Base-by-base conservation (phyloP, 805 yeast genomes). In the Sugiyamaella boreocaroliniensis region DNA sequence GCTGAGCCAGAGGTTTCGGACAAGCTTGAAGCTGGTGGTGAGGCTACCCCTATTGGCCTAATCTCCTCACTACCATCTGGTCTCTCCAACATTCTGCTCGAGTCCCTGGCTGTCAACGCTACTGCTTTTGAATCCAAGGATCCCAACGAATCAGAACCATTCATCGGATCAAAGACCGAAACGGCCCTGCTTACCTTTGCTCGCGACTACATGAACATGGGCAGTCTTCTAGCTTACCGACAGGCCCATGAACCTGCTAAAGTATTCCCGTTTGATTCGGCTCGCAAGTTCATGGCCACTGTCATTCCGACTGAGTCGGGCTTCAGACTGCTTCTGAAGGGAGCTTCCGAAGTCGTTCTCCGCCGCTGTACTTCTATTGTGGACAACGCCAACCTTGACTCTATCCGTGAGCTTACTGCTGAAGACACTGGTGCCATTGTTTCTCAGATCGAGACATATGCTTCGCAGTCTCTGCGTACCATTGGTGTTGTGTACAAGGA, bases 161-260 rank as follows among this genome's bases (percentile, higher is more conserved):
- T 78, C 62, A 73, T 89, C 47, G 99, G 99, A 6, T 87, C 95
- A 53, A 93, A 93, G 68, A 95, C 99, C 2, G 99, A 93, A 68
- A 82, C 90, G 34, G 97, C 99, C 0, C 69, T 93, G 52, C 74
- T 93, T 41, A 72, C 81, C 12, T 71, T 89, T 55, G 92, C 93
- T 1, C 74, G 77, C 43, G 74, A 77, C 45, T 73, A 76, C 45
- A 74, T 89, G 55, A 64, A 71, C 15, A 60, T 70, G 16, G 70
- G 68, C 26, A 57, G 71, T 10, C 73, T 90, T 43, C 81, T 80
- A 16, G 60, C 65, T 0, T 67, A 80, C 57, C 74, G 84, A 55
- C 65, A 70, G 11, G 56, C 71, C 15, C 68, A 68, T 16, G 64
- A 71, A 18, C 69, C 86, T 40, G 85, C 77, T 1, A 95, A 88